Evolutionary conservation across 2,329 filamentous ascomycete genomes (phyloP), one percentile per base, ranked within the genome.

Genomic region (Ophiostoma montium): DNA sequence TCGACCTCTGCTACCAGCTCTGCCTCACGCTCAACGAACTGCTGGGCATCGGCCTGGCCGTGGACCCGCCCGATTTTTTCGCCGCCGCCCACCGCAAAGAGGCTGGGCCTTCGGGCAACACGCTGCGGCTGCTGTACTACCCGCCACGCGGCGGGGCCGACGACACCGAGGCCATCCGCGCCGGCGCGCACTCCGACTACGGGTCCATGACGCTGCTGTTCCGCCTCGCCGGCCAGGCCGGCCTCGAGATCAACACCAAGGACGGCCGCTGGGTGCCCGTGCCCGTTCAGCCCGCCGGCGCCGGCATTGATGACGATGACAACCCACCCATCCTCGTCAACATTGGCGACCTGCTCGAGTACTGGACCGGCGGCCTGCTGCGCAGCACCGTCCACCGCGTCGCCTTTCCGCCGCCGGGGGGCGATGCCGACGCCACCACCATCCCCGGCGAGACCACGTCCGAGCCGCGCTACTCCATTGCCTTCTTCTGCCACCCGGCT

Each of bases 141-240:
- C 84, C 83, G 1, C 72, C 78, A 1, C 67, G 71, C 8, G 8
- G 23, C 8, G 57, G 57, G 51, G 47, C 62, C 6, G 61, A 60
- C 35, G 59, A 62, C 11, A 64, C 78, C 57, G 59, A 68, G 49
- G 85, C 90, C 59, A 77, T 95, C 53, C 82, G 90, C 27, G 90
- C 90, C 7, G 92, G 90, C 50, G 88, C 90, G 0, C 90, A 96
- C 64, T 90, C 84, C 5, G 89, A 95, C 67, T 95, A 95, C 65
- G 79, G 79, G 50, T 77, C 73, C 52, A 65, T 82, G 51, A 82
- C 78, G 2, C 68, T 82, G n/a, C 75, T 96, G 11, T 96, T 98
- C 70, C 87, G 92, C 56, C 76, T 89, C 2, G 77, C 78, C 1
- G 84, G 84, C 2, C 88, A 95, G 59, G 82, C 88, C 0, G 92